These are phyloP conservation scores for Neurospora sp. DNA, from an alignment of 495 filamentous ascomycete species.

Conservation along the genomic window DNA sequence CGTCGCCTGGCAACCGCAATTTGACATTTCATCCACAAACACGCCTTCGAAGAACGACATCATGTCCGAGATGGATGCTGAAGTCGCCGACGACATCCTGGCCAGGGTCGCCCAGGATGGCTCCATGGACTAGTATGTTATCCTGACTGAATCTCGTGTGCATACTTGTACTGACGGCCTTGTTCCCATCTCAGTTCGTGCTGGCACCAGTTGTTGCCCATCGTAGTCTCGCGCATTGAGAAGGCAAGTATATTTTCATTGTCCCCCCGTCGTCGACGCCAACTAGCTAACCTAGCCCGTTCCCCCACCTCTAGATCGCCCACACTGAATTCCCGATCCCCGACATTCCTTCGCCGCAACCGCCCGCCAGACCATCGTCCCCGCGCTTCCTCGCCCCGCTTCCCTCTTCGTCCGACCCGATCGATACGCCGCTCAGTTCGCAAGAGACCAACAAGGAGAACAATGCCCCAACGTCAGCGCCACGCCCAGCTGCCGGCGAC, in stretches of 20 bases:
- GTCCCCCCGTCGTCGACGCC: neutral
- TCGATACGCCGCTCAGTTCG: conserved; percentile 26
- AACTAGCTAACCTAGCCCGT: neutral
- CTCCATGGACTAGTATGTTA: conserved; percentile 55
- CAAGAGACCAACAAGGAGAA: conserved; percentile 41
- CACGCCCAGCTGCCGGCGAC: conserved; percentile 8
- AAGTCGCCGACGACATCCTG: conserved; percentile 53
- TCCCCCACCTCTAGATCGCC: conserved; percentile 21
- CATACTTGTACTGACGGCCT: conserved; percentile 2
- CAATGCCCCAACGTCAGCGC: conserved; percentile 19
- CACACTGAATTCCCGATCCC: conserved; percentile 37
- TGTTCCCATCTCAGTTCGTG: conserved; percentile 18
- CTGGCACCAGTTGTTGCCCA: conserved; percentile 30
- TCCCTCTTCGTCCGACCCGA: conserved; percentile 34
- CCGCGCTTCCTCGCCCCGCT: conserved; percentile 35
- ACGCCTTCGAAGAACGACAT: conserved; percentile 3
- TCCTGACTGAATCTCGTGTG: neutral
- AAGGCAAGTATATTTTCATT: conserved; percentile 15
- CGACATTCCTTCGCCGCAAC: conserved; percentile 21
- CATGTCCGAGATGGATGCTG: conserved; percentile 35
- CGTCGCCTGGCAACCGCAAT: neutral
- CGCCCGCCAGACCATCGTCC: conserved; percentile 22
- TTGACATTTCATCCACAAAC: conserved; percentile 6
- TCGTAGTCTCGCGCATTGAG: conserved; percentile 31
- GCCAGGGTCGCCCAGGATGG: conserved; percentile 53